These are phyloP conservation scores for Fagopyrum esculentum DNA, from an alignment of 148 eudicot genomes.

Conservation along the genomic window DNA sequence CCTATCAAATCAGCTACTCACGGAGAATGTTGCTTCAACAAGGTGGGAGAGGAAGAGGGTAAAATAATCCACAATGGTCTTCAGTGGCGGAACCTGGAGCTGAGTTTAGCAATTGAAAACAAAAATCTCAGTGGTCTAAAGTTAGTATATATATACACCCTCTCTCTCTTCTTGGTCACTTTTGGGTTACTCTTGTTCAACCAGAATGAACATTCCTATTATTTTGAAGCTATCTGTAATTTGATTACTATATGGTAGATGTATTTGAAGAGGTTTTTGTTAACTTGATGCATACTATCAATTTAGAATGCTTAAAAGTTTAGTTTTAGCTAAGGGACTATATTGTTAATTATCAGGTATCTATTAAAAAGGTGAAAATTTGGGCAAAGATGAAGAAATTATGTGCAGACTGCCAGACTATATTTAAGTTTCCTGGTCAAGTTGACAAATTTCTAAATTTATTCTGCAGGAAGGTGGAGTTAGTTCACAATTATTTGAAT, in stretches of 20 bases:
- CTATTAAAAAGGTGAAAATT: background rate
- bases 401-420: background rate
- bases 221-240: background rate
- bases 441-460: background rate
- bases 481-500: constrained; percentile 54
- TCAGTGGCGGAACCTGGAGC: constrained; percentile 73
- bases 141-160: constrained; percentile 26
- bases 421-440: background rate
- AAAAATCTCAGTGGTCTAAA: constrained; percentile 25
- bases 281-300: background rate
- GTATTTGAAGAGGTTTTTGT: too few species aligned
- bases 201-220: background rate
- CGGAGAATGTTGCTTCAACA: background rate
- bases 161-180: background rate
- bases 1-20: background rate
- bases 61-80: background rate
- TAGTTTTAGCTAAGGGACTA: background rate
- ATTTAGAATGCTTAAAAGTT: background rate
- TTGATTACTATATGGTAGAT: too few species aligned
- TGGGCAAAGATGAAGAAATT: background rate
- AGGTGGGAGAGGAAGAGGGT: constrained; percentile 4
- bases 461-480: constrained; percentile 64
- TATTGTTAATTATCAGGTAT: background rate
- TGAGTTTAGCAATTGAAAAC: constrained; percentile 46
- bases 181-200: too few species aligned